These are phyloP conservation scores for Coccomyxa subellipsoidea DNA, from an alignment of 163 green algal species.

Conservation along the genomic window DNA sequence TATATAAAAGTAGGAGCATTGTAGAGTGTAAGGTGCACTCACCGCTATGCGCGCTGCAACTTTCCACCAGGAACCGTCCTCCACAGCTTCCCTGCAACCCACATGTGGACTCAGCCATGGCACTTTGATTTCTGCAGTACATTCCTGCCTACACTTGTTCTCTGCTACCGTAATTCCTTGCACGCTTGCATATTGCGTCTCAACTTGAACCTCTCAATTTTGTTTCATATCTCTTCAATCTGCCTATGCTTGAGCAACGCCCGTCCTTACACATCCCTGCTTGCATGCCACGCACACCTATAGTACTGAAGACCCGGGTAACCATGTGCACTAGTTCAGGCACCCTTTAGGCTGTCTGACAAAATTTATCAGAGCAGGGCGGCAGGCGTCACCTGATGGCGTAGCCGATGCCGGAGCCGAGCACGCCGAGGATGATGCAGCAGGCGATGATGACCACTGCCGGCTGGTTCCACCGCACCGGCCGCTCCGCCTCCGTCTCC, in stretches of 20 bases:
- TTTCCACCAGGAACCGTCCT: slow-evolving; percentile 5
- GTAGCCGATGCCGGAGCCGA: neutral
- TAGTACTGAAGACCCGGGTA: neutral
- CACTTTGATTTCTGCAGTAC: no score
- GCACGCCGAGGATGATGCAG: neutral
- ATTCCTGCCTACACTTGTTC: no score
- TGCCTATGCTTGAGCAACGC: no score
- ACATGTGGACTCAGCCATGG: no score
- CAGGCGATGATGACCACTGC: neutral
- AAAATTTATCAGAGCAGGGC: neutral
- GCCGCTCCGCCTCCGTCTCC: neutral
- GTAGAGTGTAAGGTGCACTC: neutral
- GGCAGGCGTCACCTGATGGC: neutral
- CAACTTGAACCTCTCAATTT: no score
- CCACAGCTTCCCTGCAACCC: neutral
- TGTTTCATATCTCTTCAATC: no score
- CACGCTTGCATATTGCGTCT: no score
- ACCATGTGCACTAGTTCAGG: neutral
- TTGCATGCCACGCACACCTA: no score
- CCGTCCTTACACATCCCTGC: no score
- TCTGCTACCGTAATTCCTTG: no score
- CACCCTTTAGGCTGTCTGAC: neutral
- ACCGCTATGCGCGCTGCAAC: neutral
- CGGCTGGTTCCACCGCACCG: neutral
- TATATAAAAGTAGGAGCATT: no score